Percentiles rank a stretch among this genome's conserved stretches.
These are phyloP conservation scores for Corymbia maculata DNA, from an alignment of 345 rosid species.

Conservation along the genomic window DNA sequence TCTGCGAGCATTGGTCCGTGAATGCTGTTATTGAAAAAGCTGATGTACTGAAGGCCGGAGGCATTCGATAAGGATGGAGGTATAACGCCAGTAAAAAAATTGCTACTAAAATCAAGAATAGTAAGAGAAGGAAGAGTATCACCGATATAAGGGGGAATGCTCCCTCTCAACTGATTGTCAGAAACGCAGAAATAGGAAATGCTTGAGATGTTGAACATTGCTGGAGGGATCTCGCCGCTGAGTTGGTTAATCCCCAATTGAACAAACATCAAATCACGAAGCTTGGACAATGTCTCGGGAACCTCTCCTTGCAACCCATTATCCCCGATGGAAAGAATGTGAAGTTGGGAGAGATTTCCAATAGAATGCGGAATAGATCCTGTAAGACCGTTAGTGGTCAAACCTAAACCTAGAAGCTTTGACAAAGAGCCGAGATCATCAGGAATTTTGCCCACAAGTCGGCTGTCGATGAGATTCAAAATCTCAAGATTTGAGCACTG, in stretches of 20 bases:
- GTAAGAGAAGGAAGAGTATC: too few species aligned
- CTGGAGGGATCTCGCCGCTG: background rate
- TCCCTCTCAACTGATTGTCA: too few species aligned
- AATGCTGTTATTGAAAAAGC: accelerated
- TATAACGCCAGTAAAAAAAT: too few species aligned
- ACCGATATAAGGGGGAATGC: too few species aligned
- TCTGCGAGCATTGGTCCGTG: too few species aligned
- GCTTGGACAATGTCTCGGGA: too few species aligned
- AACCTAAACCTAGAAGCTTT: accelerated
- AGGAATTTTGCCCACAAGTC: background rate
- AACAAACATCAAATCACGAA: background rate
- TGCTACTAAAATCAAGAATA: accelerated
- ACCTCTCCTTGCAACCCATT: too few species aligned
- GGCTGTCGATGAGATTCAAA: accelerated
- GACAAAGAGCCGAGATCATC: accelerated
- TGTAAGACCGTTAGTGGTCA: background rate
- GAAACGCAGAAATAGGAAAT: accelerated
- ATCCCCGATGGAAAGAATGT: accelerated
- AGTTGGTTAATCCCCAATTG: background rate
- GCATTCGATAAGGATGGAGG: too few species aligned
- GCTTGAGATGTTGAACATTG: background rate
- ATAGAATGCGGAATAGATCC: too few species aligned
- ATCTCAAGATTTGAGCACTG: accelerated
- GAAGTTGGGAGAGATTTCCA: too few species aligned
- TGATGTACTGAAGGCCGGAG: accelerated